Conservation (phyloP, 176 grass and related monocot species). For the Eragrostis curvula region DNA sequence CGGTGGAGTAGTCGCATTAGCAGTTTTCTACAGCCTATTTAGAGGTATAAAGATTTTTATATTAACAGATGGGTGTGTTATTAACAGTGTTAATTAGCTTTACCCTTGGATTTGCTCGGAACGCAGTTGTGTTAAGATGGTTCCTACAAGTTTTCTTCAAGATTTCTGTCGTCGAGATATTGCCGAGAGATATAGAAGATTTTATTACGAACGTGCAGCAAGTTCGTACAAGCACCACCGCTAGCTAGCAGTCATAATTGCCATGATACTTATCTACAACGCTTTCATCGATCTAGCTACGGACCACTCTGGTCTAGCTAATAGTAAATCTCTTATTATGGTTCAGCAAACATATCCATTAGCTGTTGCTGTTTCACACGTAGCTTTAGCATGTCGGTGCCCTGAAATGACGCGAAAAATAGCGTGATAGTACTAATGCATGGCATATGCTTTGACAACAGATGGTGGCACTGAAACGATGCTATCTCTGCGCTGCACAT, state of each 20-base stretch:
- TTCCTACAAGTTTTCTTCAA: background rate
- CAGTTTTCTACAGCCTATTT: background rate
- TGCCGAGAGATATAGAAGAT: too few species aligned
- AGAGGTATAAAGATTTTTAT: background rate
- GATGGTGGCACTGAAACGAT: background rate
- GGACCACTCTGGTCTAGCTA: background rate
- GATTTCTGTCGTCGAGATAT: too few species aligned
- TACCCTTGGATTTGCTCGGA: background rate
- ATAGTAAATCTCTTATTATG: background rate
- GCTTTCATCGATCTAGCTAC: background rate
- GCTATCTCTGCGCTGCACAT: background rate
- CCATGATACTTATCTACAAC: background rate
- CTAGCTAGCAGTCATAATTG: conserved; percentile 14
- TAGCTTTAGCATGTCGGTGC: background rate
- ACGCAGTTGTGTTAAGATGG: background rate
- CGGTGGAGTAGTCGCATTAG: conserved; percentile 27
- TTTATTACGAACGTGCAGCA: background rate
- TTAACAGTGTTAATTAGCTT: too few species aligned
- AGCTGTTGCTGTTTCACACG: background rate
- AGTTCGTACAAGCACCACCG: background rate
- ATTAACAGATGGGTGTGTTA: background rate
- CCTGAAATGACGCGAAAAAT: background rate
- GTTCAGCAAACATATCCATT: background rate
- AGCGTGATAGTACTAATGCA: background rate
- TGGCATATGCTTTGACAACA: conserved; percentile 5